phyloP scores from a whole-genome alignment of 2,329 filamentous ascomycete species.

The Helotiales sp. region DNA sequence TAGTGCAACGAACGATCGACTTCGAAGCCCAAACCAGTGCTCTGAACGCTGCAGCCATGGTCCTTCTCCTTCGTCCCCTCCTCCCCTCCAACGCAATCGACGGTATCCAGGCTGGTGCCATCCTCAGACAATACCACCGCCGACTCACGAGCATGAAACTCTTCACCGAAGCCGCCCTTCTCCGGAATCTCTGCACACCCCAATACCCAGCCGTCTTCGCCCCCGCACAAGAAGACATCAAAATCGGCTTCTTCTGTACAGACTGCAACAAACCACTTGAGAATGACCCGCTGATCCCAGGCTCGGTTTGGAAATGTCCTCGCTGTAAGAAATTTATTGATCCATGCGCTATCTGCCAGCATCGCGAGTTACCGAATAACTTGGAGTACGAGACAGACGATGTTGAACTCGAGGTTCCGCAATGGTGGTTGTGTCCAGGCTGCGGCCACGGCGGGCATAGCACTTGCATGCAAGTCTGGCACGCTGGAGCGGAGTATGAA shows the following conservation, averaged over 20 bases:
- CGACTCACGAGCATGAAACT: conserved; percentile 64
- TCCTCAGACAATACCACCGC: conserved; percentile 63
- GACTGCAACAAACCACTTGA: conserved; percentile 59
- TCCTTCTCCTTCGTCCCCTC: conserved; percentile 63
- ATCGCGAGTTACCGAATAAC: conserved; percentile 41
- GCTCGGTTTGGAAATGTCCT: conserved; percentile 61
- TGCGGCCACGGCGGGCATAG: conserved; percentile 68
- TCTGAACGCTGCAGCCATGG: conserved; percentile 64
- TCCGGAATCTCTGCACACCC: conserved; percentile 63
- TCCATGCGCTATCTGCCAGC: conserved; percentile 63
- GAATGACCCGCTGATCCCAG: conserved; percentile 45
- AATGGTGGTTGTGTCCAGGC: conserved; percentile 68
- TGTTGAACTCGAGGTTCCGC: not conserved
- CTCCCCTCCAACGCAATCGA: conserved; percentile 61
- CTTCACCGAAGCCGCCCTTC: conserved; percentile 63
- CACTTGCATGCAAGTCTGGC: conserved; percentile 64
- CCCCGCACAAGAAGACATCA: conserved; percentile 59
- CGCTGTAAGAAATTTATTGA: conserved; percentile 59
- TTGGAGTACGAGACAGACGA: conserved; percentile 16
- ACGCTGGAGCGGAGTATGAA: conserved; percentile 46
- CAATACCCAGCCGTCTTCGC: conserved; percentile 60
- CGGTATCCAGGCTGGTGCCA: conserved; percentile 57
- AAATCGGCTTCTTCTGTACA: conserved; percentile 59
- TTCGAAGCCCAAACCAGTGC: conserved; percentile 62
- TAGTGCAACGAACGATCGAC: conserved; percentile 58